A percentile compares a stretch with the other conserved stretches of the same genome.
These are phyloP conservation scores for Calonectria fujianensis DNA, from an alignment of 2,329 filamentous ascomycete genomes.

Conservation along the genomic window DNA sequence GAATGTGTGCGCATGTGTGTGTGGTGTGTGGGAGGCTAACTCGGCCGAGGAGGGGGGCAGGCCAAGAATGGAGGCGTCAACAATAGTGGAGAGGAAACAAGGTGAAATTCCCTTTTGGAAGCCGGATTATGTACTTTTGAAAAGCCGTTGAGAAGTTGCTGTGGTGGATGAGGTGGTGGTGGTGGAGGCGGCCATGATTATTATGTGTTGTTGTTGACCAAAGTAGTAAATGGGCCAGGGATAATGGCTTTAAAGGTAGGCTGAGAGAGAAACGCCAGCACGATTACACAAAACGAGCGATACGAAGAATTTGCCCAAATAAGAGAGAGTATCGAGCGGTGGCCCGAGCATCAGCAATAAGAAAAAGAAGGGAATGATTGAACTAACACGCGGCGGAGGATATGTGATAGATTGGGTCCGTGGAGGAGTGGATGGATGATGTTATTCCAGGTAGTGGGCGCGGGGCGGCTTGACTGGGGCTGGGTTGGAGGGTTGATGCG, in stretches of 20 bases:
- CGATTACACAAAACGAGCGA: not conserved
- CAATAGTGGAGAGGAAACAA: conserved; percentile 26
- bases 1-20: conserved; percentile 26
- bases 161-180: not conserved
- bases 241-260: conserved; percentile 14
- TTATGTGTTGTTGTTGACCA: conserved; percentile 25
- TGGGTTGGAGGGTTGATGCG: conserved; percentile 38
- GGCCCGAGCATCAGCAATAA: conserved; percentile 43
- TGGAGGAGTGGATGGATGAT: conserved; percentile 52
- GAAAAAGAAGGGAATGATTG: conserved; percentile 34
- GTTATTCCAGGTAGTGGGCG: conserved; percentile 52
- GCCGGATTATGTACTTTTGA: conserved; percentile 20
- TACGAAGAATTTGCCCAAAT: conserved; percentile 44
- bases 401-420: conserved; percentile 24
- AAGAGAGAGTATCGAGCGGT: conserved; percentile 43
- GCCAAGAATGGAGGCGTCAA: conserved; percentile 31
- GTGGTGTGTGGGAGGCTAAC: conserved; percentile 36
- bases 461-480: conserved; percentile 48
- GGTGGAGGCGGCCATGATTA: conserved; percentile 34
- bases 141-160: conserved; percentile 17
- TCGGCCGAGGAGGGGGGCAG: conserved; percentile 31
- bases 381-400: conserved; percentile 28
- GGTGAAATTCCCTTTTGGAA: conserved; percentile 5
- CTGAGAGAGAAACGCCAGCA: not conserved
- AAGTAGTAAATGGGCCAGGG: conserved; percentile 18